Percentiles rank a stretch among this genome's conserved stretches.
Conservation (phyloP, 257 asterid genomes). For the Nyctanthes arbortristis region DNA sequence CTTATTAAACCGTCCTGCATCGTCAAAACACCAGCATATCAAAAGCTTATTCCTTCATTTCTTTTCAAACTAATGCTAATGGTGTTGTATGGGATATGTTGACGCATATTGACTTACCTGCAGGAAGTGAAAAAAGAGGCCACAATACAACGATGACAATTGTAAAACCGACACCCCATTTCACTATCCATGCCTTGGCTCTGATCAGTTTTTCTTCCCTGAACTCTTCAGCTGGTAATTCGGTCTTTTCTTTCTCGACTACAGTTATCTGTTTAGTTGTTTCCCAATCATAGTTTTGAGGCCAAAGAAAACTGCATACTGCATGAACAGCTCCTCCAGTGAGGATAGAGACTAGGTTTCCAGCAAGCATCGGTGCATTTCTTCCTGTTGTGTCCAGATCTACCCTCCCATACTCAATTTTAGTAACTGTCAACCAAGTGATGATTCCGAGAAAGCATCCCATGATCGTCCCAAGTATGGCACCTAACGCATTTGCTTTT, state of each 20-base stretch:
- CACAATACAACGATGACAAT: slow-evolving; percentile 63
- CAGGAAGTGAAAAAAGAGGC: slow-evolving; percentile 92
- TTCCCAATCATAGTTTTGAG: slow-evolving; percentile 86
- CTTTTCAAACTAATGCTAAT: neutral
- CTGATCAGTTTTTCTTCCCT: slow-evolving; percentile 60
- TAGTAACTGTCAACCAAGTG: slow-evolving; percentile 79
- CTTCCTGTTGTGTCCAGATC: slow-evolving; percentile 87
- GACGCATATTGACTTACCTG: slow-evolving; percentile 40
- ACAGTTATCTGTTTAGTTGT: slow-evolving; percentile 71
- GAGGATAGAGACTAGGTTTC: slow-evolving; percentile 80
- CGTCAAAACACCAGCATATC: neutral
- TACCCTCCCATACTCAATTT: slow-evolving; percentile 73
- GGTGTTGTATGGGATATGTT: neutral
- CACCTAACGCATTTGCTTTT: slow-evolving; percentile 79
- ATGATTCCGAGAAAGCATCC: slow-evolving; percentile 82
- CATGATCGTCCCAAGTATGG: slow-evolving; percentile 61
- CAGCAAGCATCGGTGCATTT: slow-evolving; percentile 92
- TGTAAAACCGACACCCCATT: slow-evolving; percentile 89
- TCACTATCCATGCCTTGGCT: slow-evolving; percentile 77
- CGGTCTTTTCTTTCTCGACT: slow-evolving; percentile 77
- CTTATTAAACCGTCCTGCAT: slow-evolving; percentile 72
- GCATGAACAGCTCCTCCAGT: slow-evolving; percentile 82
- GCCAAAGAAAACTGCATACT: slow-evolving; percentile 63
- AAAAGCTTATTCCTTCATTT: too few species aligned
- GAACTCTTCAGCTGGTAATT: slow-evolving; percentile 58